Evolutionary conservation across 163 green algal genomes (phyloP).

Genomic region (Coccomyxa subellipsoidea): DNA sequence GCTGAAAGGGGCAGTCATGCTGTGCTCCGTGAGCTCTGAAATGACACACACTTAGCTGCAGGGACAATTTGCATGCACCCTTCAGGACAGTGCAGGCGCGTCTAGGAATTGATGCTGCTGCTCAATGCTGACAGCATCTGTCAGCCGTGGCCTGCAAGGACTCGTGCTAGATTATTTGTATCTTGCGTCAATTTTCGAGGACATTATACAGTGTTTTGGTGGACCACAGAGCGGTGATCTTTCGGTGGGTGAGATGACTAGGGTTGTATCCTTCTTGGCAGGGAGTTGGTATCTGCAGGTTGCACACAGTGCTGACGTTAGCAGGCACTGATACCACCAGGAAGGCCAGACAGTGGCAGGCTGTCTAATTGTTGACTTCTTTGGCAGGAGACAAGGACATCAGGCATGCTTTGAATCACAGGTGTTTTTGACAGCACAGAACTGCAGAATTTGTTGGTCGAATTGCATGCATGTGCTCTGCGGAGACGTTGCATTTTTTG

Average conservation of each 20-base stretch:
- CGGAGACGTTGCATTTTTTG: neutral
- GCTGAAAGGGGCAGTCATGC: no score
- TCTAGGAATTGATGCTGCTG: no score
- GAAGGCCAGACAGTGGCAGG: neutral
- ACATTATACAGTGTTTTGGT: neutral
- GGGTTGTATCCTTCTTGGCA: no score
- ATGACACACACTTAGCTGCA: no score
- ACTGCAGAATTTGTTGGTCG: neutral
- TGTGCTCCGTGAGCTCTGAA: no score
- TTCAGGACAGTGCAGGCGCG: no score
- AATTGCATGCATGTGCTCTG: neutral
- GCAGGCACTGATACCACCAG: neutral
- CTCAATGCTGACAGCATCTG: no score
- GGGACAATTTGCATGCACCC: no score
- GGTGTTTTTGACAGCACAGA: neutral
- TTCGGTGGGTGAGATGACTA: no score
- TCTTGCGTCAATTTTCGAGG: neutral
- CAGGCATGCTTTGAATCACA: neutral
- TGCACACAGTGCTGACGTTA: neutral
- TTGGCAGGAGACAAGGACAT: neutral
- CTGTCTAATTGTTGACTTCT: neutral
- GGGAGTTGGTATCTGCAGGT: neutral
- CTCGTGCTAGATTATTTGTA: no score
- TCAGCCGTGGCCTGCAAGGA: no score
- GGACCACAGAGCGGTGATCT: neutral